Base-by-base conservation (phyloP, 2,329 filamentous ascomycete genomes). In the Fusarium mundagurra region DNA sequence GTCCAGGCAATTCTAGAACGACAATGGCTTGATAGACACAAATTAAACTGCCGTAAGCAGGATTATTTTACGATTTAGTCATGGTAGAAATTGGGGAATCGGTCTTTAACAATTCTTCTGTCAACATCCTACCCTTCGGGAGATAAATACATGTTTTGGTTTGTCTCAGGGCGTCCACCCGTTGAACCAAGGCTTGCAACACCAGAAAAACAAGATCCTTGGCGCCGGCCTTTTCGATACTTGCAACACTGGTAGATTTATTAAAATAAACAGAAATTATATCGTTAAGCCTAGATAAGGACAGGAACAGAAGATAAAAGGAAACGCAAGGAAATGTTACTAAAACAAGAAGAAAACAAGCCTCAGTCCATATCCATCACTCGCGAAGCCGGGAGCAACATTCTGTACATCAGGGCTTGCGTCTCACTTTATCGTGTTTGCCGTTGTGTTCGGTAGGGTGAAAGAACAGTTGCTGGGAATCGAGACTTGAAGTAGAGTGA, bases 241-340 rank as follows among this genome's bases (percentile, higher is more conserved):
- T 33, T 50, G 8, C 3, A 50, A n/a, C 1, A 6, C 1, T 8
- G 6, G 27, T 22, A 17, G 3, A n/a, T 18, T n/a, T 11, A 17
- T 17, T 3, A 18, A 50, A 34, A 3, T 3, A 24, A 33, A 24
- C 11, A 24, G 1, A 22, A 50, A 22, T 2, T 24, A 6, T 11
- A 10, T n/a, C 10, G 2, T 18, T 0, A 18, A n/a, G 10, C 22
- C 29, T 13, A 4, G 1, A 24, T 0, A 36, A 16, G n/a, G 3
- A 16, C 18, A 10, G 12, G 12, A 24, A 12, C 12, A 36, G 6
- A 36, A 10, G 1, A 6, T 4, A 24, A 5, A 14, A 5, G 14
- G 9, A 36, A 36, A 16, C 0, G 12, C n/a, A 13, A 27, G 36
- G 33, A 53, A 27, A 3, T 6, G 3, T 1, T 8, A 27, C 13